Evolutionary conservation across 2,329 filamentous ascomycete species (phyloP).

Genomic region (Colletotrichum musicola): DNA sequence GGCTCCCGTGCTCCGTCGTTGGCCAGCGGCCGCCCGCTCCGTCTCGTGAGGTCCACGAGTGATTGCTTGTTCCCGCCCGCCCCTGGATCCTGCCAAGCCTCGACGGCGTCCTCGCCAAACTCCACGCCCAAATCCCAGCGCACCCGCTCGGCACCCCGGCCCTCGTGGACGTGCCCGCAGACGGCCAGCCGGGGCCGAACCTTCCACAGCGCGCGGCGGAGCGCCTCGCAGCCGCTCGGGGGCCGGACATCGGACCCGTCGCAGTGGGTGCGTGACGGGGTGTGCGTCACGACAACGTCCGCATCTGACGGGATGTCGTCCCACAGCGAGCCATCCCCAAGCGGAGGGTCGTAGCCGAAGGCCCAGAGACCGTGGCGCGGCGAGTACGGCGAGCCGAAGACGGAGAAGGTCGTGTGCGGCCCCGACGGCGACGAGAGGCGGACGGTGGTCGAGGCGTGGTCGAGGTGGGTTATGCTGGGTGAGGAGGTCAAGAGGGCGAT

Average conservation of each 20-base stretch:
- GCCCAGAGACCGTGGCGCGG: slow-evolving; percentile 72
- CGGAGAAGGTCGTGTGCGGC: slow-evolving; percentile 70
- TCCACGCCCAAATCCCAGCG: slow-evolving; percentile 66
- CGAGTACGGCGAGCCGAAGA: slow-evolving; percentile 80
- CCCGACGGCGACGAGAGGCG: slow-evolving; percentile 66
- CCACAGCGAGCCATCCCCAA: slow-evolving; percentile 62
- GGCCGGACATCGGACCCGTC: slow-evolving; percentile 60
- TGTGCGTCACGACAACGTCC: slow-evolving; percentile 79
- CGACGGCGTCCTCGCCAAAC: slow-evolving; percentile 58
- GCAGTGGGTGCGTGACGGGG: slow-evolving; percentile 71
- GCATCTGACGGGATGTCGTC: slow-evolving; percentile 69
- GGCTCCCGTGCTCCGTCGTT: slow-evolving; percentile 57
- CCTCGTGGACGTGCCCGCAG: slow-evolving; percentile 80
- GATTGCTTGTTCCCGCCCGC: slow-evolving; percentile 68
- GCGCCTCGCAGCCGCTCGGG: slow-evolving; percentile 69
- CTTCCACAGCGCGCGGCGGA: slow-evolving; percentile 68
- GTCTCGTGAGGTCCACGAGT: slow-evolving; percentile 70
- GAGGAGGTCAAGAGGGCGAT: slow-evolving; percentile 66
- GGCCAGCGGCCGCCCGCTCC: slow-evolving; percentile 54
- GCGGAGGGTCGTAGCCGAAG: slow-evolving; percentile 69
- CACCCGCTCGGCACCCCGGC: slow-evolving; percentile 73
- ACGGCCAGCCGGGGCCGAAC: slow-evolving; percentile 74
- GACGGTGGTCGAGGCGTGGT: slow-evolving; percentile 68
- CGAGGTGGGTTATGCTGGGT: slow-evolving; percentile 72
- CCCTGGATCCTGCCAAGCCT: slow-evolving; percentile 71